Percentiles rank a stretch among this genome's conserved stretches.
Evolutionary conservation across 1,284 basidiomycete species (phyloP).

Genomic region (Pseudozyma flocculosa): DNA sequence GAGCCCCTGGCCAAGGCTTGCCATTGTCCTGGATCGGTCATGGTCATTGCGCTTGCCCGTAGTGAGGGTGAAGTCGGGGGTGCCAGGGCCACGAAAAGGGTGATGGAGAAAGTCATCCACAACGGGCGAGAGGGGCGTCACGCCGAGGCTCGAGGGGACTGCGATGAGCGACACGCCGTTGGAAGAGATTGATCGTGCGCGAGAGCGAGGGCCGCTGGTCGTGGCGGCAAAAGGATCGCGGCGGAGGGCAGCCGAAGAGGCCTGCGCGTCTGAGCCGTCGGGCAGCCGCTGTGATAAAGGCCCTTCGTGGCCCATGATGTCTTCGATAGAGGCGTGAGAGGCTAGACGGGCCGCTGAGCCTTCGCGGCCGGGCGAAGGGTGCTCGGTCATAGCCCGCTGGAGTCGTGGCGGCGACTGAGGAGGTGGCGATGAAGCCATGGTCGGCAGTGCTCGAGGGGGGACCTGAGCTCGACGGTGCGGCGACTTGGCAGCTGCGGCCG

Average conservation of each 20-base stretch:
- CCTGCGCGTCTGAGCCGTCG: background rate
- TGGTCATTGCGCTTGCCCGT: constrained; percentile 19
- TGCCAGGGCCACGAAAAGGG: constrained; percentile 33
- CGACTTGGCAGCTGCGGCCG: too few species aligned
- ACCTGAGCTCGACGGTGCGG: too few species aligned
- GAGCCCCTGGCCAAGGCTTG: constrained; percentile 31
- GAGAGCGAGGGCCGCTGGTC: constrained; percentile 8
- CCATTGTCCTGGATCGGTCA: constrained; percentile 23
- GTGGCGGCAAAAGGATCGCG: constrained; percentile 3
- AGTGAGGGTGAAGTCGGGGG: constrained; percentile 34
- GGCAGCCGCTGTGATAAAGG: background rate
- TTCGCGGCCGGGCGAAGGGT: constrained; percentile 1
- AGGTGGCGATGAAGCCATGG: too few species aligned
- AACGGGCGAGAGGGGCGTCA: constrained; percentile 13
- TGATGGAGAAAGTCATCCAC: constrained; percentile 6
- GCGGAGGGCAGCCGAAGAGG: constrained; percentile 17
- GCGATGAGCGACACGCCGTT: constrained; percentile 13
- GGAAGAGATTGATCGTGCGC: constrained; percentile 33
- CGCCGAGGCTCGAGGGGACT: constrained; percentile 7
- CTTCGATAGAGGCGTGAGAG: background rate
- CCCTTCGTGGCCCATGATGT: background rate
- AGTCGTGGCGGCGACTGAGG: constrained; percentile 13
- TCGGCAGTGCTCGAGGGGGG: too few species aligned
- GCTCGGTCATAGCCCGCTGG: constrained; percentile 13
- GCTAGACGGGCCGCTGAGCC: background rate